phyloP scores from a whole-genome alignment of 768 basidiomycete genomes.

The Solioccasus polychromus region DNA sequence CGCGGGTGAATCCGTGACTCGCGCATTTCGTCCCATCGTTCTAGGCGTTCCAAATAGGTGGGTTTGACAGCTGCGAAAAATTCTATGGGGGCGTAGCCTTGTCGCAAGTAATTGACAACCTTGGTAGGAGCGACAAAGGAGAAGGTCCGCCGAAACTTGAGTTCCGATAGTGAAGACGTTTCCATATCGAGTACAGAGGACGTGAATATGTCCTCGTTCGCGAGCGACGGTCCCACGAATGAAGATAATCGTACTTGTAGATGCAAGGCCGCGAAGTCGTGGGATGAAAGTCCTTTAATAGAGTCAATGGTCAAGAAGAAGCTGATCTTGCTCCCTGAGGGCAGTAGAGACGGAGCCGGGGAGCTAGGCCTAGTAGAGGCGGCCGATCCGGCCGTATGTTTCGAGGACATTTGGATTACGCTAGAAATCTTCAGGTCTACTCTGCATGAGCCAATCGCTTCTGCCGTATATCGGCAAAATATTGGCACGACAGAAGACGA shows the following conservation, averaged over 20 bases:
- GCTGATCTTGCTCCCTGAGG: conserved; percentile 74
- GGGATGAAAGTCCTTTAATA: conserved; percentile 85
- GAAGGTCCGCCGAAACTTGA: conserved; percentile 83
- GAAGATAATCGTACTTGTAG: conserved; percentile 86
- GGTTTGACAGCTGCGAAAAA: conserved; percentile 83
- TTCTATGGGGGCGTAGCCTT: conserved; percentile 82
- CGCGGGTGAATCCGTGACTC: conserved; percentile 58
- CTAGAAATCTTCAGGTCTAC: conserved; percentile 81
- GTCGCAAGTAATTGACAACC: conserved; percentile 66
- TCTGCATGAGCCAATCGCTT: conserved; percentile 94
- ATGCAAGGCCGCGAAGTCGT: conserved; percentile 85
- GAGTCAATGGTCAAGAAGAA: conserved; percentile 86
- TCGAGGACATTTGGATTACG: conserved; percentile 53
- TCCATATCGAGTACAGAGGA: conserved; percentile 77
- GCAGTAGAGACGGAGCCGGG: conserved; percentile 63
- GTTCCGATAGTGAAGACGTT: conserved; percentile 63
- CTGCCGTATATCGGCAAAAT: conserved; percentile 90
- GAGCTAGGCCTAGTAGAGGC: conserved; percentile 74
- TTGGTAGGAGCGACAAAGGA: conserved; percentile 73
- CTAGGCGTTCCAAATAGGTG: conserved; percentile 84
- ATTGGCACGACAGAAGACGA: conserved; percentile 80
- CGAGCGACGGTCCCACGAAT: conserved; percentile 67
- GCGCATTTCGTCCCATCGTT: conserved; percentile 91
- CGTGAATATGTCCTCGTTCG: conserved; percentile 79
- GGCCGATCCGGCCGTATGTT: conserved; percentile 57